These are phyloP conservation scores for Iris macrosiphon DNA, from an alignment of 106 monocot genomes.

Conservation along the genomic window DNA sequence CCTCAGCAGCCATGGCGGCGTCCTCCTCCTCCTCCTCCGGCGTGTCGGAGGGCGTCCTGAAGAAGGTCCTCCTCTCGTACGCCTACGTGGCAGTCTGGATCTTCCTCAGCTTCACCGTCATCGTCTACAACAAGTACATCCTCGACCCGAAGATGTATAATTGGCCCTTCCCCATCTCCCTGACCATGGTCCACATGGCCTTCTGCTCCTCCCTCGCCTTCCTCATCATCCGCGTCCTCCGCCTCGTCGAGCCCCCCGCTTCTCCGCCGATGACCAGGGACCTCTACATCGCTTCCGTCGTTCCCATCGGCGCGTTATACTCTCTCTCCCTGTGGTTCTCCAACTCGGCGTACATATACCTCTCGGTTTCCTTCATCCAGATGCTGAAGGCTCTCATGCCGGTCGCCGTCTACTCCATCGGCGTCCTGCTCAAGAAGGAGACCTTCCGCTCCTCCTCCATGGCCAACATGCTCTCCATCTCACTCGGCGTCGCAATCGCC, in stretches of 20 bases:
- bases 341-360: constrained; percentile 11
- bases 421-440: constrained; percentile 15
- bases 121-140: constrained; percentile 23
- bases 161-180: constrained; percentile 19
- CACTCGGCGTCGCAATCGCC: constrained; percentile 20
- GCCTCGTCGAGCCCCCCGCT: background rate
- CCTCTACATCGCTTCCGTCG: constrained; percentile 4
- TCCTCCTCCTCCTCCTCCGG: background rate
- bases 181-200: constrained; percentile 11
- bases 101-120: constrained; percentile 15
- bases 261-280: constrained; percentile 8
- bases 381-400: constrained; percentile 21
- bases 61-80: constrained; percentile 17
- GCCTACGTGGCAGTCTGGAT: constrained; percentile 13
- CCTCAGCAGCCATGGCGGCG: background rate
- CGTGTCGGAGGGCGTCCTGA: constrained; percentile 5
- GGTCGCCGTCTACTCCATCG: constrained; percentile 17
- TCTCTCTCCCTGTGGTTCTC: constrained; percentile 14
- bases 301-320: constrained; percentile 11
- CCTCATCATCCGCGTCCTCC: constrained; percentile 1
- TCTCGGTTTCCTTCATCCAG: constrained; percentile 13
- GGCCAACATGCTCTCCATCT: constrained; percentile 18
- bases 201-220: constrained; percentile 7
- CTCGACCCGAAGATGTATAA: constrained; percentile 21
- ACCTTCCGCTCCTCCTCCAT: constrained; percentile 10